Evolutionary conservation across 768 basidiomycete species (phyloP).

Genomic region (Trametes villosa): DNA sequence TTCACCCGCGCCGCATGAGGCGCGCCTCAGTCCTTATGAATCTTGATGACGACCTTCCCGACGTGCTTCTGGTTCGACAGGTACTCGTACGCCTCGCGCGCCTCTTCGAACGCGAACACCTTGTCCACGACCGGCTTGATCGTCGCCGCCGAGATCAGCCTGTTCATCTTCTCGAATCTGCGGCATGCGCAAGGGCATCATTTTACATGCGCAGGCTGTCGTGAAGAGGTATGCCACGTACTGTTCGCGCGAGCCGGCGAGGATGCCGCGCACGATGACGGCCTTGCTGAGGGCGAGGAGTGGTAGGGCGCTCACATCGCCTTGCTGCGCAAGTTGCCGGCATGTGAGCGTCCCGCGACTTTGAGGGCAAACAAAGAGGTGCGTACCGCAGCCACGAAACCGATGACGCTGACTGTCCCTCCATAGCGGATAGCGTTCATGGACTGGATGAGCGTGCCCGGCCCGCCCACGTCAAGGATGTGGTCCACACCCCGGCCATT

Average conservation of each 20-base stretch:
- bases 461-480: slow-evolving; percentile 57
- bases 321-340: neutral
- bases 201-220: slow-evolving; percentile 36
- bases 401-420: slow-evolving; percentile 55
- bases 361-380: slow-evolving; percentile 14
- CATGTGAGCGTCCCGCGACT: neutral
- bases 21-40: slow-evolving; percentile 34
- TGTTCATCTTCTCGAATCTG: slow-evolving; percentile 59
- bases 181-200: slow-evolving; percentile 29
- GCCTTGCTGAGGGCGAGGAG: slow-evolving; percentile 21
- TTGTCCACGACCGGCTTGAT: slow-evolving; percentile 58
- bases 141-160: slow-evolving; percentile 47
- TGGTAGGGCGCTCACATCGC: slow-evolving; percentile 24
- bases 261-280: slow-evolving; percentile 52
- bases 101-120: slow-evolving; percentile 59
- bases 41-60: slow-evolving; percentile 63
- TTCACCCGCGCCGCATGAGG: no score
- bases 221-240: slow-evolving; percentile 33
- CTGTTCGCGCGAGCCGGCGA: slow-evolving; percentile 60
- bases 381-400: slow-evolving; percentile 48
- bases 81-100: slow-evolving; percentile 54
- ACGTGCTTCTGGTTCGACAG: slow-evolving; percentile 59
- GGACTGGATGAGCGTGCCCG: slow-evolving; percentile 53
- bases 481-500: slow-evolving; percentile 40
- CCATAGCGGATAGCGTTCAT: slow-evolving; percentile 43